Evolutionary conservation across 2,329 filamentous ascomycete genomes (phyloP).

Genomic region (Fonsecaea erecta): DNA sequence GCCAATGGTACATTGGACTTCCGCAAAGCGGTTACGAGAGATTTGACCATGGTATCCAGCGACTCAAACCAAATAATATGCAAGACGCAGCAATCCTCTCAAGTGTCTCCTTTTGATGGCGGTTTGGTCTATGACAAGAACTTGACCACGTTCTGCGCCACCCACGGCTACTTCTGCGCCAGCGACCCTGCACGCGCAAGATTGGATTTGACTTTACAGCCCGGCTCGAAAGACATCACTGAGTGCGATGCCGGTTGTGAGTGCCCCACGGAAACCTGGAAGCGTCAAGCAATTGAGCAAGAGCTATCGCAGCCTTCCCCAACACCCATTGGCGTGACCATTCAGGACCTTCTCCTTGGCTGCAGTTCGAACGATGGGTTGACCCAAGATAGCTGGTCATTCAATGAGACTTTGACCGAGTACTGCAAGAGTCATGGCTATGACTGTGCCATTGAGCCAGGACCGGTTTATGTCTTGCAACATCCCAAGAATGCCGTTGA

Average conservation of each 20-base stretch:
- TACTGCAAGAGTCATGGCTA: slow-evolving; percentile 6
- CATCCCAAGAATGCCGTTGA: not conserved
- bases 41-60: not conserved
- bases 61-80: not conserved
- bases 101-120: not conserved
- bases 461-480: not conserved
- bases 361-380: not conserved
- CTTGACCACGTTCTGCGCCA: slow-evolving; percentile 3
- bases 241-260: not conserved
- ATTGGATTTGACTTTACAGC: not conserved
- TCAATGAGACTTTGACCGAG: not conserved
- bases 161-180: not conserved
- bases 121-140: not conserved
- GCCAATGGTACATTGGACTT: slow-evolving; percentile 21
- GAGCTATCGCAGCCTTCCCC: not conserved
- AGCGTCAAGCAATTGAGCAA: not conserved
- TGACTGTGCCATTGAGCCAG: not conserved
- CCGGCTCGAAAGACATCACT: not conserved
- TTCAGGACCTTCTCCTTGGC: not conserved
- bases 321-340: not conserved
- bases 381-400: not conserved
- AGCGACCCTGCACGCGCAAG: not conserved
- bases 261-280: not conserved
- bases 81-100: not conserved
- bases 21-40: not conserved